Percentiles rank a stretch among this genome's conserved stretches.
These are phyloP conservation scores for Paecilomyces variotii DNA, from an alignment of 2,329 filamentous ascomycete species.

Conservation along the genomic window DNA sequence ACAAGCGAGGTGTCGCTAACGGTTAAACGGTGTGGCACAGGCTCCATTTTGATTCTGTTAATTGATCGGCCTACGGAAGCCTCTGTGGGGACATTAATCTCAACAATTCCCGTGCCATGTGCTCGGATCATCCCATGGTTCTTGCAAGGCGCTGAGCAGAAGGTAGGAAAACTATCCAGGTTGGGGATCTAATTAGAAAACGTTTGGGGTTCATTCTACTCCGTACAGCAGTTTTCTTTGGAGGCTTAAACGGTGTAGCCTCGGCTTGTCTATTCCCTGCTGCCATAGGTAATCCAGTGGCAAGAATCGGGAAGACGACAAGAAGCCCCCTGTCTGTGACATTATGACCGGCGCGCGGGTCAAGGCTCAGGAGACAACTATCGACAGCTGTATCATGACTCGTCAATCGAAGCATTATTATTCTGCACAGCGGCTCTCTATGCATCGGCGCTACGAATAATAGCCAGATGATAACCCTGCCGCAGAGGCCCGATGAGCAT, in stretches of 20 bases:
- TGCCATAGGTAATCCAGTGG: not conserved
- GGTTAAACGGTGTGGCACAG: conserved; percentile 2
- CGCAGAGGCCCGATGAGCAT: not conserved
- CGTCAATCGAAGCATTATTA: not conserved
- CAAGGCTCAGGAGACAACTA: not conserved
- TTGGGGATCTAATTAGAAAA: too few relatives aligned
- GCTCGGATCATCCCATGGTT: not conserved
- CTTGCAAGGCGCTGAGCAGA: not conserved
- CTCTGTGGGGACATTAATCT: not conserved
- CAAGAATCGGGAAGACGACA: not conserved
- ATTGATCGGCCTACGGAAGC: not conserved
- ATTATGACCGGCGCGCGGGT: not conserved
- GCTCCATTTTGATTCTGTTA: not conserved
- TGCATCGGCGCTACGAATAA: not conserved
- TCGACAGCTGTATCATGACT: not conserved
- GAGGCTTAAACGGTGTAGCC: not conserved
- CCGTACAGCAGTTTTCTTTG: not conserved
- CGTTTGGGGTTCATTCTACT: not conserved
- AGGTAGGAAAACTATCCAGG: not conserved
- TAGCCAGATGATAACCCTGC: not conserved
- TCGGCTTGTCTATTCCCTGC: not conserved
- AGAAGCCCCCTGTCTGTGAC: not conserved
- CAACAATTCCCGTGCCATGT: not conserved
- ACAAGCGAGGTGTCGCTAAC: not conserved
- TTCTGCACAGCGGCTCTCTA: not conserved